A percentile compares a stretch with the other conserved stretches of the same genome.
phyloP scores from a whole-genome alignment of 352 stramenopile species.

The Phytophthora cactorum region DNA sequence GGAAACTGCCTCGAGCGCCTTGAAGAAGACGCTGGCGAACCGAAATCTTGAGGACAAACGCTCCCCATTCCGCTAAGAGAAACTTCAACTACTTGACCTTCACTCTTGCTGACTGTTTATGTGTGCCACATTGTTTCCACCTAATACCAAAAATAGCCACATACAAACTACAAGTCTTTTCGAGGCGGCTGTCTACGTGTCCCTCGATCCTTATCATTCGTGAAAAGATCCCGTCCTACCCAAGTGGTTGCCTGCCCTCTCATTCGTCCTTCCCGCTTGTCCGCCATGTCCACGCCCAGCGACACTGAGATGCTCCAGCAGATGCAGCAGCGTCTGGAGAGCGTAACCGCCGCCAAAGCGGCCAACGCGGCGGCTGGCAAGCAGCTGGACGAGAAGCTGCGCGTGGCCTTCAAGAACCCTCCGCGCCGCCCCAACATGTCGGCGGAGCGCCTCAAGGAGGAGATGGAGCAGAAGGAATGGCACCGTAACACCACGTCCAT shows the following conservation, averaged over 20 bases:
- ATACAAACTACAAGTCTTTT: conserved; percentile 15
- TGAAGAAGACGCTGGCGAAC: conserved; percentile 54
- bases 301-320: conserved; percentile 59
- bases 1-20: conserved; percentile 57
- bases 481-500: conserved; percentile 76
- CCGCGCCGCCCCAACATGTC: conserved; percentile 66
- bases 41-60: conserved; percentile 34
- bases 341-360: conserved; percentile 40
- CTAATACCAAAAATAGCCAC: conserved; percentile 2
- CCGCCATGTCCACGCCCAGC: conserved; percentile 41
- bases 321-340: conserved; percentile 58
- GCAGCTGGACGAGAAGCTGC: conserved; percentile 77
- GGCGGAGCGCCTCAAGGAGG: conserved; percentile 52
- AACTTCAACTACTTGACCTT: conserved; percentile 31
- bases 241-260: conserved; percentile 11
- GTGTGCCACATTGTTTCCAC: conserved; percentile 3
- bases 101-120: conserved; percentile 11
- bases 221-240: conserved; percentile 34
- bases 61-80: conserved; percentile 41
- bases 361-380: conserved; percentile 68
- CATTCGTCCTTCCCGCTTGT: conserved; percentile 4
- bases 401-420: conserved; percentile 68
- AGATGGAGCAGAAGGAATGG: conserved; percentile 69
- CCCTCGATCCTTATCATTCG: conserved; percentile 26
- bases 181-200: conserved; percentile 7